A percentile compares a stretch with the other conserved stretches of the same genome.
These are phyloP conservation scores for Pseudogymnoascus sp. DNA, from an alignment of 2,329 filamentous ascomycete genomes.

Conservation along the genomic window DNA sequence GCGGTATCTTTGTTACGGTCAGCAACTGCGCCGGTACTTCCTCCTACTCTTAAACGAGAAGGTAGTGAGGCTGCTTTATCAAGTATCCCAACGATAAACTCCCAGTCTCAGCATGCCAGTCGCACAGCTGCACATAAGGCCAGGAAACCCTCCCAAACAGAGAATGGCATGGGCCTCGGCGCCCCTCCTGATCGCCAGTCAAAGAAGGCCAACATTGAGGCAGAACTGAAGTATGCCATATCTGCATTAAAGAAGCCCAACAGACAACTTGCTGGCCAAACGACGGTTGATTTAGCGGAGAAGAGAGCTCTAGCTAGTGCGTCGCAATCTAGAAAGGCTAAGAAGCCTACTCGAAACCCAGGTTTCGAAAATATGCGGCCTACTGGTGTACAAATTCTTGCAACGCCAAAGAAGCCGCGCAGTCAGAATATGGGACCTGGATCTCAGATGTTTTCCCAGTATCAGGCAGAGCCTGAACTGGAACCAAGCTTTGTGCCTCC, in stretches of 20 bases:
- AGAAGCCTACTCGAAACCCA: slow-evolving; percentile 41
- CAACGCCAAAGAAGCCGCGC: slow-evolving; percentile 29
- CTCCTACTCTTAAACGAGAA: slow-evolving; percentile 61
- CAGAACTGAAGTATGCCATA: slow-evolving; percentile 69
- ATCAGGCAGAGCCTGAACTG: slow-evolving; percentile 16
- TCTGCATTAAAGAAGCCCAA: slow-evolving; percentile 70
- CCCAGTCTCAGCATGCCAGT: slow-evolving; percentile 32
- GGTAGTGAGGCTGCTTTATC: slow-evolving; percentile 52
- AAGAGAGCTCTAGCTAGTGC: slow-evolving; percentile 46
- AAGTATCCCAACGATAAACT: slow-evolving; percentile 42
- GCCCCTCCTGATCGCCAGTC: slow-evolving; percentile 47
- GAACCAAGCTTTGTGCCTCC: slow-evolving; percentile 19
- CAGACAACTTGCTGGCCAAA: slow-evolving; percentile 60
- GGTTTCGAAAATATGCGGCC: slow-evolving; percentile 22
- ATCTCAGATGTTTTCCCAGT: slow-evolving; percentile 16
- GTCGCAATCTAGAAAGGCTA: slow-evolving; percentile 45
- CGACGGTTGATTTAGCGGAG: slow-evolving; percentile 62
- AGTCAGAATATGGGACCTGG: slow-evolving; percentile 24
- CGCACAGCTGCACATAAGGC: slow-evolving; percentile 33
- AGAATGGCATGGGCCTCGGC: slow-evolving; percentile 47
- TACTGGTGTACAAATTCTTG: slow-evolving; percentile 28
- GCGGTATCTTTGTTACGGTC: slow-evolving; percentile 62
- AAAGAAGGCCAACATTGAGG: slow-evolving; percentile 61
- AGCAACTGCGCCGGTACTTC: slow-evolving; percentile 55
- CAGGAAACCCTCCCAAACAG: slow-evolving; percentile 42